Percentiles rank a stretch among this genome's conserved stretches.
Conservation (phyloP, 768 basidiomycete species). For the Tricholoma bakamatsutake region DNA sequence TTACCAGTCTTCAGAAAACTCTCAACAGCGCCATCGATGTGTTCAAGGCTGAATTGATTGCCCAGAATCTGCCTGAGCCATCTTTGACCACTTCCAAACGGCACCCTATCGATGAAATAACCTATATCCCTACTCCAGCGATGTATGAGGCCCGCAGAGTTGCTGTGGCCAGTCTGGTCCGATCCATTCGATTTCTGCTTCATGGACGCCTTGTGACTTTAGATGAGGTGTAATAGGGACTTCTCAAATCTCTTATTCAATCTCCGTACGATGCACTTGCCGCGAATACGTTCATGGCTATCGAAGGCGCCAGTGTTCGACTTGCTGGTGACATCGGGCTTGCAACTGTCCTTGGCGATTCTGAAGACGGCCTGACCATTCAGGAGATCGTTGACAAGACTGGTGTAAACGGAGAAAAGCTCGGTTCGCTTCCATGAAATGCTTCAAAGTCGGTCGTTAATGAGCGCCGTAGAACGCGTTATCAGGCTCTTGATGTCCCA, state of each 20-base stretch:
- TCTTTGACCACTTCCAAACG: slow-evolving; percentile 29
- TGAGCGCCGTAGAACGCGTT: slow-evolving; percentile 22
- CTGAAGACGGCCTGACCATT: slow-evolving; percentile 28
- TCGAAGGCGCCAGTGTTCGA: slow-evolving; percentile 28
- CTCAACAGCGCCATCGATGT: slow-evolving; percentile 33
- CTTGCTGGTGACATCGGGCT: slow-evolving; percentile 29
- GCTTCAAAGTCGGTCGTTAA: not conserved
- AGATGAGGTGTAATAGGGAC: slow-evolving; percentile 16
- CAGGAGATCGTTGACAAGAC: slow-evolving; percentile 28
- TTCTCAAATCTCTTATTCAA: slow-evolving; percentile 29
- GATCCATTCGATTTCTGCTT: not conserved
- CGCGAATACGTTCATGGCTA: slow-evolving; percentile 27
- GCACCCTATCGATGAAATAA: slow-evolving; percentile 31
- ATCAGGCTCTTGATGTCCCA: slow-evolving; percentile 30
- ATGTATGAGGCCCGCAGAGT: slow-evolving; percentile 31
- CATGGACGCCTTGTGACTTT: not conserved
- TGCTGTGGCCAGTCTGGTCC: slow-evolving; percentile 28
- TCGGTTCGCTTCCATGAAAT: slow-evolving; percentile 19
- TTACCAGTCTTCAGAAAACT: slow-evolving; percentile 32
- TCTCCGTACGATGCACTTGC: slow-evolving; percentile 31
- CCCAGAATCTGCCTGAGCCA: slow-evolving; percentile 29
- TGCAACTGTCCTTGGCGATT: slow-evolving; percentile 27
- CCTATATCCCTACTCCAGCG: slow-evolving; percentile 28
- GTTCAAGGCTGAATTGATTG: slow-evolving; percentile 31
- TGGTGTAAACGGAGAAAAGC: slow-evolving; percentile 26